phyloP scores from a whole-genome alignment of 352 stramenopile genomes.

The Pythium vanterpoolii region DNA sequence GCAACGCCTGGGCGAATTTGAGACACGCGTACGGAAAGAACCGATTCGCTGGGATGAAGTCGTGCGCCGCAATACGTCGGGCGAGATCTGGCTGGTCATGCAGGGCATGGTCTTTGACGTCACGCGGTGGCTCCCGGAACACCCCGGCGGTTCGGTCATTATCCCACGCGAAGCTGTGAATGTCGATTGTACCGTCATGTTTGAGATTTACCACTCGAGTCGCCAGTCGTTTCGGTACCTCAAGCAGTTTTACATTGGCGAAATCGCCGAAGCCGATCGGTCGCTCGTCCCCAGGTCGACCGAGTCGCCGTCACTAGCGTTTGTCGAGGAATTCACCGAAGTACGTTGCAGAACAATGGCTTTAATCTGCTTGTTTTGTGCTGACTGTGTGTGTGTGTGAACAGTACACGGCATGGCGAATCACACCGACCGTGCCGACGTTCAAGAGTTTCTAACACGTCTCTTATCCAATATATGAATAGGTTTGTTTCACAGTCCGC shows the following conservation, averaged over 20 bases:
- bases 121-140: slow-evolving; percentile 84
- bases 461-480: not conserved
- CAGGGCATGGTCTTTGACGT: slow-evolving; percentile 89
- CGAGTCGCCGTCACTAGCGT: slow-evolving; percentile 54
- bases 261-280: slow-evolving; percentile 67
- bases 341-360: slow-evolving; percentile 19
- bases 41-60: slow-evolving; percentile 83
- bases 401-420: slow-evolving; percentile 78
- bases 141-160: slow-evolving; percentile 80
- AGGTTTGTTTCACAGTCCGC: slow-evolving; percentile 24
- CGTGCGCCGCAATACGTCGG: slow-evolving; percentile 58
- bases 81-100: slow-evolving; percentile 86
- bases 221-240: slow-evolving; percentile 90
- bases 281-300: slow-evolving; percentile 42
- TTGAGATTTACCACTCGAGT: slow-evolving; percentile 91
- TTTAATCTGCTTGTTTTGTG: not conserved
- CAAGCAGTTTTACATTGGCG: slow-evolving; percentile 91
- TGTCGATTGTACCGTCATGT: slow-evolving; percentile 87
- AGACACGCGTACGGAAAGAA: slow-evolving; percentile 76
- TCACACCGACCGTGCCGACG: slow-evolving; percentile 55
- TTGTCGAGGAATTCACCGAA: slow-evolving; percentile 73
- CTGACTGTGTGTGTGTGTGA: not conserved
- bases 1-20: slow-evolving; percentile 70
- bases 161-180: slow-evolving; percentile 86
- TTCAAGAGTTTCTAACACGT: slow-evolving; percentile 77